Evolutionary conservation across 352 stramenopile species (phyloP), one percentile per base, ranked within the genome.

Genomic region (Pythium aquatile): DNA sequence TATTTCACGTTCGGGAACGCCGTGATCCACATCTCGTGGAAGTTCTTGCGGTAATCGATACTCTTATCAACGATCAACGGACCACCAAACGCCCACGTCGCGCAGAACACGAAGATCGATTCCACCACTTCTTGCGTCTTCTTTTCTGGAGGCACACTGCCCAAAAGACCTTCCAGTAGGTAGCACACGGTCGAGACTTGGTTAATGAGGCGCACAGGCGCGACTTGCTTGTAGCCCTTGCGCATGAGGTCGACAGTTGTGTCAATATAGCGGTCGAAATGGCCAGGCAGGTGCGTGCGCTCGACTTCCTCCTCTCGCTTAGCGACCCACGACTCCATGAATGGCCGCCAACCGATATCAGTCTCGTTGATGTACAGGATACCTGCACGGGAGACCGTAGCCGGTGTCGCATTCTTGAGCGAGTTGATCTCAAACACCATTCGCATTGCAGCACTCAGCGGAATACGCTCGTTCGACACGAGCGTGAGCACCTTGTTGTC

Each of bases 211-310:
- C 93, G 84, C 40, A 98, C 80, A 2, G 89, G 89, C 1, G 94
- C 97, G 20, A 98, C 92, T 65, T 98, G 91, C 59, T 99, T 98
- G 79, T 97, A 98, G 2, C 87, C 87, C 53, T 97, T 97, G 10
- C 95, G 87, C 75, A 96, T 98, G 56, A 98, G 83, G 54, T 98
- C 94, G 47, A 90, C 93, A 30, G 96, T 97, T 1, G 90, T 73
- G 46, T 99, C 95, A 44, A 99, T 86, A 63, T 99, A 99, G 58
- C 98, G 97, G 68, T 98, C 96, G 74, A 99, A 99, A 1, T 99
- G 75, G 0, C 79, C 91, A 6, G 91, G 94, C 1, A 99, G 69
- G 61, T 94, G 94, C 53, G 94, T 97, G 40, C 90, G 88, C 65
- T 99, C 96, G 5, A 81, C 79, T 63, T 97, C 96, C 58, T 96